Evolutionary conservation across 1,284 basidiomycete species (phyloP).

Genomic region (Cutaneotrichosporon sp.): DNA sequence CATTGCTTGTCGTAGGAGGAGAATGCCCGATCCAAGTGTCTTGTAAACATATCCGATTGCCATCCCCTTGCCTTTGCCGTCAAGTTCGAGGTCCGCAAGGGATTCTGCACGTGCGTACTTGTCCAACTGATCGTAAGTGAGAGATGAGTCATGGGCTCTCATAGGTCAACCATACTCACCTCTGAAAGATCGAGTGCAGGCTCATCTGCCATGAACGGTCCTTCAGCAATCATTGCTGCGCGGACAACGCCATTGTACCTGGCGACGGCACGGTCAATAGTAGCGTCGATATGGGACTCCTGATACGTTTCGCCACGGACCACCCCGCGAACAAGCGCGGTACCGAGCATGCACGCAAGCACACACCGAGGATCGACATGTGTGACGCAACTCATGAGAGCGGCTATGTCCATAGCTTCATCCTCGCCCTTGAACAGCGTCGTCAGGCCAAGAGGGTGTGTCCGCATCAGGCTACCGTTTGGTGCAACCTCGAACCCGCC

Average conservation of each 20-base stretch:
- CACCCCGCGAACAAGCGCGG: conserved; percentile 12
- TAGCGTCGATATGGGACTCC: neutral
- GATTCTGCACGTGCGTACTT: neutral
- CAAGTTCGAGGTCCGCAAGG: conserved; percentile 10
- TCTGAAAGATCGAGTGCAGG: conserved; percentile 5
- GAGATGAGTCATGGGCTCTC: too few relatives aligned
- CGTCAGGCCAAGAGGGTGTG: conserved; percentile 12
- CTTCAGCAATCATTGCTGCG: neutral
- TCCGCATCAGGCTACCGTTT: conserved; percentile 18
- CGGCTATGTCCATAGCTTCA: conserved; percentile 9
- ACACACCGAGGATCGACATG: conserved; percentile 16
- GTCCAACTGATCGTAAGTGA: conserved; percentile 7
- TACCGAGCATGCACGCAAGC: conserved; percentile 12
- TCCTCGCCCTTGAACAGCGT: neutral
- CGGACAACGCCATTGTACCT: neutral
- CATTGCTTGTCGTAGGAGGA: conserved; percentile 10
- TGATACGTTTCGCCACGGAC: conserved; percentile 1
- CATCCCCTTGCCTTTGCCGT: neutral
- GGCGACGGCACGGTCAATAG: conserved; percentile 1
- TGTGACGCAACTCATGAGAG: conserved; percentile 6
- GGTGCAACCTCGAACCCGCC: conserved; percentile 2
- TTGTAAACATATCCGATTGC: conserved; percentile 20
- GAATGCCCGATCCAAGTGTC: conserved; percentile 6
- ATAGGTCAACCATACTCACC: neutral
- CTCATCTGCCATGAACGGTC: neutral